These are phyloP conservation scores for Pseudisothecium myosuroides DNA, from an alignment of 225 moss, liverwort and hornwort species.

Conservation along the genomic window DNA sequence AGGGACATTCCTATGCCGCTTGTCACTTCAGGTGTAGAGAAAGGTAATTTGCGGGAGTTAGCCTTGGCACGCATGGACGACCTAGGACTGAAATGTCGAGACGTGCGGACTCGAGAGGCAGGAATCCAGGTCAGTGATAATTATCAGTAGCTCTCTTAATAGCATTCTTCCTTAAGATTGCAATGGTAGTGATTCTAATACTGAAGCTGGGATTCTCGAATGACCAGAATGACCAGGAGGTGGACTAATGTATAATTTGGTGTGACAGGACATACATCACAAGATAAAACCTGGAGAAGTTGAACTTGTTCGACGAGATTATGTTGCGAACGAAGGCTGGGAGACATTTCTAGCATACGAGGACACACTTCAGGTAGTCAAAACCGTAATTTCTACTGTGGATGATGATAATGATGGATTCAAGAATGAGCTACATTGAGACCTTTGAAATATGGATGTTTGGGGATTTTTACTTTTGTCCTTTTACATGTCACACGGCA, in stretches of 20 bases:
- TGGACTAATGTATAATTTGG: not conserved
- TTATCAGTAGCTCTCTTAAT: not conserved
- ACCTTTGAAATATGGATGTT: not conserved
- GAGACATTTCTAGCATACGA: slow-evolving; percentile 95
- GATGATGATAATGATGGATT: not conserved
- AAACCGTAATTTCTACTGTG: not conserved
- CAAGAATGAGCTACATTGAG: not conserved
- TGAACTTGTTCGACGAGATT: slow-evolving; percentile 97
- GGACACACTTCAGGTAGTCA: slow-evolving; percentile 74
- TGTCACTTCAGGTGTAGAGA: slow-evolving; percentile 96
- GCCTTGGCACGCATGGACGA: slow-evolving; percentile 97
- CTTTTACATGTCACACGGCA: not conserved
- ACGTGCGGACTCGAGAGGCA: slow-evolving; percentile 97
- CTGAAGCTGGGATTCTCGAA: not conserved
- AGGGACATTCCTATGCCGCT: slow-evolving; percentile 99
- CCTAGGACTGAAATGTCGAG: slow-evolving; percentile 92
- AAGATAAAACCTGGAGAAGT: slow-evolving; percentile 97
- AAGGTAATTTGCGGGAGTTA: slow-evolving; percentile 91
- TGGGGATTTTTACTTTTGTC: not conserved
- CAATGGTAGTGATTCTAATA: not conserved
- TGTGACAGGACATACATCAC: slow-evolving; percentile 93
- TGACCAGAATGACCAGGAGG: not conserved
- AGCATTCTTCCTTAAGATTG: not conserved
- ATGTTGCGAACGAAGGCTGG: slow-evolving; percentile 97
- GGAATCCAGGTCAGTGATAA: slow-evolving; percentile 77